phyloP scores from a whole-genome alignment of 768 basidiomycete species.

The Phaeotremella skinneri region DNA sequence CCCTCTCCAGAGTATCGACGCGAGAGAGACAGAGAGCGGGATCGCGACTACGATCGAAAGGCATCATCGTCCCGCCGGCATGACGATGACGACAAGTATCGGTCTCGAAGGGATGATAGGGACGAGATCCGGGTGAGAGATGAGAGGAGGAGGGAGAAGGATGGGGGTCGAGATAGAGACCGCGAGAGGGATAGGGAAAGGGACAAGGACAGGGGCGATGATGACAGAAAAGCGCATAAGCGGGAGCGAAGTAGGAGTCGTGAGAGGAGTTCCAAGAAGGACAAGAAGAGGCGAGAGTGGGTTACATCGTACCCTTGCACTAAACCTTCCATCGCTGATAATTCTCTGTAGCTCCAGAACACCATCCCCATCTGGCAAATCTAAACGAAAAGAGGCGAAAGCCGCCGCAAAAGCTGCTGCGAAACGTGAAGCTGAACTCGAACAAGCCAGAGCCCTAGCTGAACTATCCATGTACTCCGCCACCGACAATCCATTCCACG shows the following conservation, averaged over 20 bases:
- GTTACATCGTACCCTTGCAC: slow-evolving; percentile 30
- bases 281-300: slow-evolving; percentile 58
- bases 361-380: slow-evolving; percentile 69
- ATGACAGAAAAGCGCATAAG: slow-evolving; percentile 53
- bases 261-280: slow-evolving; percentile 49
- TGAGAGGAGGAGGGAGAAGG: slow-evolving; percentile 39
- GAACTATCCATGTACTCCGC: slow-evolving; percentile 96
- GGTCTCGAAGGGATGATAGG: slow-evolving; percentile 19
- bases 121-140: slow-evolving; percentile 19
- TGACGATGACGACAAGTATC: too few species aligned
- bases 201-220: slow-evolving; percentile 26
- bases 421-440: slow-evolving; percentile 53
- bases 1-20: slow-evolving; percentile 35
- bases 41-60: slow-evolving; percentile 43
- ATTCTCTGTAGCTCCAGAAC: slow-evolving; percentile 55
- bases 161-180: slow-evolving; percentile 49
- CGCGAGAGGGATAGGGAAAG: slow-evolving; percentile 17
- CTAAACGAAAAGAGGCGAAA: slow-evolving; percentile 77
- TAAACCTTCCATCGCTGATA: slow-evolving; percentile 43
- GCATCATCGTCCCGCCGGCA: slow-evolving; percentile 42
- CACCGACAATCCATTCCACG: slow-evolving; percentile 96
- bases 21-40: slow-evolving; percentile 20
- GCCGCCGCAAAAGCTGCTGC: slow-evolving; percentile 71
- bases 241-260: slow-evolving; percentile 52
- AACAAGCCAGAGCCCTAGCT: slow-evolving; percentile 79